Evolutionary conservation across 2,329 filamentous ascomycete species (phyloP).

Genomic region (Scleromitrula shiraiana): DNA sequence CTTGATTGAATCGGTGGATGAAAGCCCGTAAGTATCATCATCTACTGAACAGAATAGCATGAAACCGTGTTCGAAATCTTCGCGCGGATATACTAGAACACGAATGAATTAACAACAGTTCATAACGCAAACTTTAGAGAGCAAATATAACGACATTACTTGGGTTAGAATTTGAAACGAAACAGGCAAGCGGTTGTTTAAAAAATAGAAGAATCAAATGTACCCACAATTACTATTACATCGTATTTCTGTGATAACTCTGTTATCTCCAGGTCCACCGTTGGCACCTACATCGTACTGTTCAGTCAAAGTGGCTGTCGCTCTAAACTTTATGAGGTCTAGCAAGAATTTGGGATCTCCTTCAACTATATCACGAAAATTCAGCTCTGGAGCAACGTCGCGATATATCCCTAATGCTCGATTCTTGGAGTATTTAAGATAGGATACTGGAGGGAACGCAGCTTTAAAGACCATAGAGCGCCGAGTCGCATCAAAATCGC

Average conservation of each 20-base stretch:
- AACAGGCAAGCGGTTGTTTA: too few relatives aligned
- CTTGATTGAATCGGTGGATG: too few relatives aligned
- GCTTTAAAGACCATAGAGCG: conserved; percentile 31
- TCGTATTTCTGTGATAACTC: conserved; percentile 32
- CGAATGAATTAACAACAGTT: too few relatives aligned
- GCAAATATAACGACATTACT: too few relatives aligned
- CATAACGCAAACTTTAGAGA: too few relatives aligned
- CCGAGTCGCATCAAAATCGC: conserved; percentile 30
- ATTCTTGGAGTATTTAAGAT: conserved; percentile 33
- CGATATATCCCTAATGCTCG: conserved; percentile 31
- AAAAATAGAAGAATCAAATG: too few relatives aligned
- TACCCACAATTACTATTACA: conserved; percentile 29
- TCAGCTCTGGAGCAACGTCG: conserved; percentile 38
- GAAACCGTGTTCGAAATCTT: conserved; percentile 29
- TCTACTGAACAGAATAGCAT: conserved; percentile 34
- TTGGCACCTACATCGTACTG: conserved; percentile 31
- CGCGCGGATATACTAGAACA: too few relatives aligned
- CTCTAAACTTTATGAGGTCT: conserved; percentile 33
- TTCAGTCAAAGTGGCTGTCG: conserved; percentile 28
- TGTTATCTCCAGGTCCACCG: conserved; percentile 31
- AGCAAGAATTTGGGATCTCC: conserved; percentile 34
- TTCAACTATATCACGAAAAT: conserved; percentile 34
- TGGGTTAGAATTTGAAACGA: too few relatives aligned
- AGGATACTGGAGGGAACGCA: conserved; percentile 28
- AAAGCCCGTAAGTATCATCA: conserved; percentile 32